Percentiles rank a stretch among this genome's conserved stretches.
Conservation (phyloP, 2,329 filamentous ascomycete species). For the Penicillium sp. region DNA sequence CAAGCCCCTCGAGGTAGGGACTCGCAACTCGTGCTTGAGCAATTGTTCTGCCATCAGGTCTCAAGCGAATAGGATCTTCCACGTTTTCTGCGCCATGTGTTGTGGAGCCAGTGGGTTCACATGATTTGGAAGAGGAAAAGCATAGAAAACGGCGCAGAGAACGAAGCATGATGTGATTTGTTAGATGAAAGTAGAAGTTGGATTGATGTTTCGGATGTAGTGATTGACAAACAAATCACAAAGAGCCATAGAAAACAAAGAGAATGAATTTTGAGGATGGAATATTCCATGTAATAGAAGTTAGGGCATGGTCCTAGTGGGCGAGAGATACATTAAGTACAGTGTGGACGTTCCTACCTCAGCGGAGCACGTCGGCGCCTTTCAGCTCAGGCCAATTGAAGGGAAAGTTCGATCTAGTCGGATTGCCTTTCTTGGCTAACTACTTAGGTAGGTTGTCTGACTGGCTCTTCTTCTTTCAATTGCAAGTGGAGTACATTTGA, state of each 20-base stretch:
- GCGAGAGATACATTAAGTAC: background rate
- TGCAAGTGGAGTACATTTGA: background rate
- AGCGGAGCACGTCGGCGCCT: background rate
- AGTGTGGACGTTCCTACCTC: background rate
- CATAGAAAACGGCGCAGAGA: conserved; percentile 20
- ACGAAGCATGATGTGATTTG: conserved; percentile 7
- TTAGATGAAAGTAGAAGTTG: background rate
- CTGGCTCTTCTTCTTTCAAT: background rate
- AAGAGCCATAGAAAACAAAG: background rate
- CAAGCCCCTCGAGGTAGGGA: background rate
- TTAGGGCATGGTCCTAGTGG: background rate
- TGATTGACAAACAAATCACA: background rate
- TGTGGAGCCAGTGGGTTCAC: background rate
- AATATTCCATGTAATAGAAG: background rate
- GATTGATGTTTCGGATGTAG: background rate
- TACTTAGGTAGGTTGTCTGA: background rate
- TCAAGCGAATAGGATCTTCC: conserved; percentile 8
- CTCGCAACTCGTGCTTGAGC: conserved; percentile 4
- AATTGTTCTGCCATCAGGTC: conserved; percentile 3
- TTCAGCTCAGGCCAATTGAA: background rate
- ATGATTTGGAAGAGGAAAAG: conserved; percentile 13
- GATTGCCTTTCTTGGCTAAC: background rate
- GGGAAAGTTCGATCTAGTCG: background rate
- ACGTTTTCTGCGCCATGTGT: background rate
- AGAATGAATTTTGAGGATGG: background rate